Evolutionary conservation across 2,329 filamentous ascomycete species (phyloP), one percentile per base, ranked within the genome.

Genomic region (Penicillium sp.): DNA sequence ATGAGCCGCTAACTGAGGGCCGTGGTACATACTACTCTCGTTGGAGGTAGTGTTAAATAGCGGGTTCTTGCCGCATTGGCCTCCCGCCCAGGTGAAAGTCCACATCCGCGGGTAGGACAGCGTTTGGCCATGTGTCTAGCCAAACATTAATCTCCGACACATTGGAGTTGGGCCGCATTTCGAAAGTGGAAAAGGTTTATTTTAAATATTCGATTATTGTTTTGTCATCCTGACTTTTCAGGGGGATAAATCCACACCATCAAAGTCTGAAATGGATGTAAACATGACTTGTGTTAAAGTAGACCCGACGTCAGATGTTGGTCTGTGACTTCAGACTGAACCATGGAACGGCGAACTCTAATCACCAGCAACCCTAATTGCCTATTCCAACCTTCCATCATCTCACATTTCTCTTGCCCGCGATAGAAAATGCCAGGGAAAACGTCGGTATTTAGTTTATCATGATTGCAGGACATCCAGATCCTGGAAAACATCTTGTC

Each of bases 301-400:
- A 49, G 38, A 53, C 21, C 24, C 22, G 50, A 49, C 50, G 50
- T 53, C 22, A 9, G 29, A 43, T 31, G 29, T 48, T 52, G 36
- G 44, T 52, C 38, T 24, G 50, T 48, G 46, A 52, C 43, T 48
- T 52, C 34, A 5, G 22, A 43, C n/a, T 49, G 52, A 54, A 50
- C 52, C 52, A 45, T 50, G 52, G 52, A 54, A 50, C 52, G 40
- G 24, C 32, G 52, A 54, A 54, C 52, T 54, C 31, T 54, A 54
- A 43, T 49, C 34, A 36, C 16, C 13, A 44, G 8, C 31, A 53
- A 43, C 51, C 34, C 27, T 54, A 49, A 54, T 39, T 50, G 47
- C 39, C 40, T 48, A 43, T 53, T 49, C 42, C 42, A 32, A 49
- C 51, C 46, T 38, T 38, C 51, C 38, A 8, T 21, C 38, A 18